Evolutionary conservation across 116 monocot species (phyloP).

Genomic region (Iris pallida): DNA sequence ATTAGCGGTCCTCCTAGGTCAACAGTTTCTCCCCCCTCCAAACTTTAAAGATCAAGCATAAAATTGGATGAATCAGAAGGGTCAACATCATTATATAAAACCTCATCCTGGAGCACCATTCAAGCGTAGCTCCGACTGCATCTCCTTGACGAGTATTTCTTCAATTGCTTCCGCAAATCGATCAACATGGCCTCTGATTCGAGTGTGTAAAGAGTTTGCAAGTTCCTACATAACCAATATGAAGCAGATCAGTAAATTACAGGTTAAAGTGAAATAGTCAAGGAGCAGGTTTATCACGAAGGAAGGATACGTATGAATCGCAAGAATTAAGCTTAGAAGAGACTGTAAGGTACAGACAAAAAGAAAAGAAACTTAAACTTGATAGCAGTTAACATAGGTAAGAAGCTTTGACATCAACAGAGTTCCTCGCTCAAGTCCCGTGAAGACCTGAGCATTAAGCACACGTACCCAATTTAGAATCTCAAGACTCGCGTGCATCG

Average conservation of each 20-base stretch:
- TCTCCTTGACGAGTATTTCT: constrained; percentile 41
- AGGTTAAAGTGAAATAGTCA: neutral
- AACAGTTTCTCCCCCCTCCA: too few species aligned
- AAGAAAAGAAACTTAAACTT: neutral
- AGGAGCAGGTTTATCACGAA: neutral
- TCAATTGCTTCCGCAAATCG: constrained; percentile 57
- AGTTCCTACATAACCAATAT: constrained; percentile 23
- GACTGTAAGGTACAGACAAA: neutral
- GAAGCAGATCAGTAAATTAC: constrained; percentile 1
- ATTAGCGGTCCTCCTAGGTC: too few species aligned
- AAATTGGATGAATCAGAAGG: too few species aligned
- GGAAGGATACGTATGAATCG: neutral
- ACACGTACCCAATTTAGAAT: neutral
- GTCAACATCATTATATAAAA: too few species aligned
- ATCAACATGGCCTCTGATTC: constrained; percentile 29
- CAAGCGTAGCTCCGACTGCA: constrained; percentile 25
- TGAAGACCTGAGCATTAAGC: neutral
- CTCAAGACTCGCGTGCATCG: neutral
- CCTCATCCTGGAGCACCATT: neutral
- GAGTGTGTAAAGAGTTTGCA: constrained; percentile 42
- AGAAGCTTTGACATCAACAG: too few species aligned
- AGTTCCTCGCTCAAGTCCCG: neutral
- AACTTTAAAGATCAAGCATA: too few species aligned
- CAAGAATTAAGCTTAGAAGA: neutral
- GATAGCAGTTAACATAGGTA: too few species aligned